Evolutionary conservation across 495 filamentous ascomycete genomes (phyloP).

Genomic region (Chaetomium fimeti): DNA sequence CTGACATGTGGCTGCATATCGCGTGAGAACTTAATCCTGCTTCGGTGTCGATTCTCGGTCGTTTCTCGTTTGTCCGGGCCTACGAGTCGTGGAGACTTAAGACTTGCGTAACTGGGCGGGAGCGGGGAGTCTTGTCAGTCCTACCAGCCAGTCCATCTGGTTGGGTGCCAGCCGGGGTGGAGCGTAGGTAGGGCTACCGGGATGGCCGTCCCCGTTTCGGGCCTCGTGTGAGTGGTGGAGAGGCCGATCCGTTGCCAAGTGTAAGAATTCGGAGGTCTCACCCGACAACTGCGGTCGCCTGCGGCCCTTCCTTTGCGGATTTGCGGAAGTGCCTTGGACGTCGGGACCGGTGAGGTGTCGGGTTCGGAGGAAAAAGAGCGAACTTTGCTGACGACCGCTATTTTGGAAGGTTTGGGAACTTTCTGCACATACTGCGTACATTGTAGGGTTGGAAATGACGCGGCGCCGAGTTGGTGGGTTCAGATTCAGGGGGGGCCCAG

Average conservation of each 20-base stretch:
- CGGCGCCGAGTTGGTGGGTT: too few relatives aligned
- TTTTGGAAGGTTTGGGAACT: too few relatives aligned
- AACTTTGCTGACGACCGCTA: too few relatives aligned
- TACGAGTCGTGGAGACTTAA: not conserved
- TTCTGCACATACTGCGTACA: too few relatives aligned
- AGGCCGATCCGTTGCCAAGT: not conserved
- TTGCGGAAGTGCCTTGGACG: too few relatives aligned
- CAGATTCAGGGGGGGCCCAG: too few relatives aligned
- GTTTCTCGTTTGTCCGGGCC: not conserved
- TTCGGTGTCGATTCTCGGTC: not conserved
- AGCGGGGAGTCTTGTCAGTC: too few relatives aligned
- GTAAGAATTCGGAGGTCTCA: not conserved
- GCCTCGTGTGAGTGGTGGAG: not conserved
- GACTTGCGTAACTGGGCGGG: not conserved
- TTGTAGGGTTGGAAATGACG: too few relatives aligned
- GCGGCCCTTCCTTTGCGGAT: too few relatives aligned
- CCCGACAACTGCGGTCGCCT: not conserved
- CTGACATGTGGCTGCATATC: not conserved
- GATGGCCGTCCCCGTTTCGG: not conserved
- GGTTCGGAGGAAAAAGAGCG: too few relatives aligned
- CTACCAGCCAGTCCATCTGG: too few relatives aligned
- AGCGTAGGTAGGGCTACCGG: conserved; percentile 6
- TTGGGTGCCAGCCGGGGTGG: not conserved
- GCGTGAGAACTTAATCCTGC: not conserved
- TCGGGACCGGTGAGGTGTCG: too few relatives aligned